These are phyloP conservation scores for Aspergillus kassunensis DNA, from an alignment of 495 filamentous ascomycete species.

Conservation along the genomic window DNA sequence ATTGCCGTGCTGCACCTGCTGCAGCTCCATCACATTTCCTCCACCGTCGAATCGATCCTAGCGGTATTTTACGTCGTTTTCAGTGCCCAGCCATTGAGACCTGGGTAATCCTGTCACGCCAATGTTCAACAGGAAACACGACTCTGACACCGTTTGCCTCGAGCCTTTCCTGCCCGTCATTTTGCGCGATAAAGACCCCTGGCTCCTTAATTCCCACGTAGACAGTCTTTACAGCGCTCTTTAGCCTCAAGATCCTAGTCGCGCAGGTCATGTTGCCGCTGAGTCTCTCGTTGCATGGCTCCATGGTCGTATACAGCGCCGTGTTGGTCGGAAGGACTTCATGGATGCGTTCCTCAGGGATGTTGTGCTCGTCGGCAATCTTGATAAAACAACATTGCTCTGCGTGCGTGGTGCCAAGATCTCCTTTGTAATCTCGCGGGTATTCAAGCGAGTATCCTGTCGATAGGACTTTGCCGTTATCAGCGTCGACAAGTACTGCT, in stretches of 20 bases:
- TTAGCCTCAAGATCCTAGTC: conserved; percentile 26
- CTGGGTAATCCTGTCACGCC: conserved; percentile 14
- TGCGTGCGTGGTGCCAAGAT: conserved; percentile 39
- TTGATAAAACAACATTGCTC: conserved; percentile 50
- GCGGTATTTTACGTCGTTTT: background rate
- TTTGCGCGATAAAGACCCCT: conserved; percentile 27
- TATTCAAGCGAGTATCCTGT: conserved; percentile 33
- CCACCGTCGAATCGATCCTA: too few species aligned
- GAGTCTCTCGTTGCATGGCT: conserved; percentile 31
- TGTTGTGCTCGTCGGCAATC: conserved; percentile 32
- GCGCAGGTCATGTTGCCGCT: conserved; percentile 24
- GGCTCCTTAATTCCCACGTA: conserved; percentile 33
- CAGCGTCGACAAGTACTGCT: conserved; percentile 28
- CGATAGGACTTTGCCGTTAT: conserved; percentile 19
- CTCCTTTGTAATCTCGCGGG: conserved; percentile 26
- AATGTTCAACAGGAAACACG: conserved; percentile 21
- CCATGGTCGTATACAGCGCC: conserved; percentile 34
- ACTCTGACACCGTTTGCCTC: conserved; percentile 23
- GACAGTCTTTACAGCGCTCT: conserved; percentile 23
- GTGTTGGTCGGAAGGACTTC: conserved; percentile 37
- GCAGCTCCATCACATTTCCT: too few species aligned
- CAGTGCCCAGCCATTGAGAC: conserved; percentile 28
- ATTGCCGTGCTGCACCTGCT: too few species aligned
- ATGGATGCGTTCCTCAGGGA: conserved; percentile 36
- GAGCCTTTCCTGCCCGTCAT: conserved; percentile 19